phyloP scores from a whole-genome alignment of 2,329 filamentous ascomycete genomes.

The Phialemoniopsis sp. region DNA sequence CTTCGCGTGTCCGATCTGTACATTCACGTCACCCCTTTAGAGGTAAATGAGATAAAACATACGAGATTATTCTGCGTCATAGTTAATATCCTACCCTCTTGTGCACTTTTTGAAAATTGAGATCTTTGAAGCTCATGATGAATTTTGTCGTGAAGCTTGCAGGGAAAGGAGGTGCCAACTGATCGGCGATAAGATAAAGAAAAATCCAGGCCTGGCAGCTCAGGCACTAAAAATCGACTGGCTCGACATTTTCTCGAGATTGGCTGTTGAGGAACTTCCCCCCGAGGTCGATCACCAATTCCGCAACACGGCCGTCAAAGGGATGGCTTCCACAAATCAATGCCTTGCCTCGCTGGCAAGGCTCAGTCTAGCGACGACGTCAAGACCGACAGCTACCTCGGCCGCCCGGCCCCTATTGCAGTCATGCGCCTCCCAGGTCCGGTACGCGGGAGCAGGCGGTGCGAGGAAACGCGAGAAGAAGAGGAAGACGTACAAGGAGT shows the following conservation, averaged over 20 bases:
- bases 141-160: neutral
- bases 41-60: too few relatives aligned
- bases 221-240: constrained; percentile 15
- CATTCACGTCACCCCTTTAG: too few relatives aligned
- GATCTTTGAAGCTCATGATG: constrained; percentile 1
- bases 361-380: constrained; percentile 35
- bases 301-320: constrained; percentile 14
- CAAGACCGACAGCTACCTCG: constrained; percentile 34
- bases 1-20: too few relatives aligned
- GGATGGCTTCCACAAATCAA: constrained; percentile 48
- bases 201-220: constrained; percentile 5
- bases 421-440: constrained; percentile 35
- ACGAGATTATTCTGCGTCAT: too few relatives aligned
- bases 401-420: constrained; percentile 46
- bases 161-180: neutral
- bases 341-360: constrained; percentile 52
- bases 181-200: constrained; percentile 11
- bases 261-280: neutral
- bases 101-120: neutral
- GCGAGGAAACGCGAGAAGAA: constrained; percentile 52
- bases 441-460: constrained; percentile 32
- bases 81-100: too few relatives aligned
- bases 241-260: constrained; percentile 5
- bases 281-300: constrained; percentile 17
- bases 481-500: constrained; percentile 60